These are phyloP conservation scores for Batkoa obscura DNA, from an alignment of 371 early-diverging fungal genomes.

Conservation along the genomic window DNA sequence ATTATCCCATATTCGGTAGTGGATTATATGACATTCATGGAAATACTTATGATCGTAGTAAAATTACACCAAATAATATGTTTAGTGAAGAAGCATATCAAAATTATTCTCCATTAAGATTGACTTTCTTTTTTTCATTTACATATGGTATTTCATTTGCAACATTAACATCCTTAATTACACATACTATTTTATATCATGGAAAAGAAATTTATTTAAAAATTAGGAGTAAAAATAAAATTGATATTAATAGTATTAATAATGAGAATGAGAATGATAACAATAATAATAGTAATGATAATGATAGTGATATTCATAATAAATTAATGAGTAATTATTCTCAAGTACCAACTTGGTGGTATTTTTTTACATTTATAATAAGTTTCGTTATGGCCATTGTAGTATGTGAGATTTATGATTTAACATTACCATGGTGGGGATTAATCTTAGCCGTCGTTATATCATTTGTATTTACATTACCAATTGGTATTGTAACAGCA, in stretches of 20 bases:
- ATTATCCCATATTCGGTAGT: conserved; percentile 30
- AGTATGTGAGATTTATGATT: conserved; percentile 31
- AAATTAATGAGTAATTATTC: conserved; percentile 24
- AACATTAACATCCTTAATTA: conserved; percentile 25
- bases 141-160: conserved; percentile 14
- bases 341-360: conserved; percentile 63
- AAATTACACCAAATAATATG: conserved; percentile 26
- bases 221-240: conserved; percentile 7
- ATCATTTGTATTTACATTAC: conserved; percentile 37
- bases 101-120: conserved; percentile 43
- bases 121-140: conserved; percentile 29
- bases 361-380: conserved; percentile 27
- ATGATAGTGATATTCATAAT: conserved; percentile 24
- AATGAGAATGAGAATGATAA: too few relatives aligned
- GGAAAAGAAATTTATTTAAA: conserved; percentile 18
- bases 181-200: conserved; percentile 24
- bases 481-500: conserved; percentile 40
- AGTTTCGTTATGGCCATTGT: conserved; percentile 40
- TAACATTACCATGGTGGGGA: conserved; percentile 47
- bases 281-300: too few relatives aligned
- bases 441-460: conserved; percentile 38
- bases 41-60: conserved; percentile 16
- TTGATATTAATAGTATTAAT: too few relatives aligned
- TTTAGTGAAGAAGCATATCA: conserved; percentile 36
- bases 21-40: conserved; percentile 30